phyloP scores from a whole-genome alignment of 768 basidiomycete genomes.

The Tremella yokohamensis region DNA sequence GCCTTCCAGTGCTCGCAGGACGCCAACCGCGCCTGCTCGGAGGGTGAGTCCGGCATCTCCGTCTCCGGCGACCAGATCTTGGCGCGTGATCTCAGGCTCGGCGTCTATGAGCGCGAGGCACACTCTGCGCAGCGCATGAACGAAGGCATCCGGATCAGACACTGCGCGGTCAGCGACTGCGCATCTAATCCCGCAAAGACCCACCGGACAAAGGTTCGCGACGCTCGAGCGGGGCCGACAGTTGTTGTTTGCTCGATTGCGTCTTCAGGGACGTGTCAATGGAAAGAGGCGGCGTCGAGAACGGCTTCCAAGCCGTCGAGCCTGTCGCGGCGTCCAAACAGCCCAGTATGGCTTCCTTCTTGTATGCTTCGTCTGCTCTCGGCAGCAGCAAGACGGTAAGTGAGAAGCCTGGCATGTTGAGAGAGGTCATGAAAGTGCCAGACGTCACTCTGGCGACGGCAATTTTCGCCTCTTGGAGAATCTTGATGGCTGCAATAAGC shows the following conservation, averaged over 20 bases:
- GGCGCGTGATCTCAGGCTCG: slow-evolving; percentile 85
- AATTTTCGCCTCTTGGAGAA: slow-evolving; percentile 52
- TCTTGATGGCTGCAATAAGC: no score
- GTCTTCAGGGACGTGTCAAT: no score
- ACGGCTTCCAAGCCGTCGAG: slow-evolving; percentile 61
- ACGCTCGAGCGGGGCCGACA: no score
- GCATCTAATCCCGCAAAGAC: slow-evolving; percentile 14
- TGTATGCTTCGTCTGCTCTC: slow-evolving; percentile 32
- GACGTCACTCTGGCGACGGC: slow-evolving; percentile 63
- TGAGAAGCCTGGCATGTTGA: slow-evolving; percentile 54
- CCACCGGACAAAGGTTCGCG: no score
- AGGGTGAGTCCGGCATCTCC: slow-evolving; percentile 69
- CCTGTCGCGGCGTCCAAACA: slow-evolving; percentile 53
- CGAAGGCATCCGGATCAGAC: slow-evolving; percentile 26
- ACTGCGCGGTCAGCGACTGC: no score
- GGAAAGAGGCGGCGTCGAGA: no score
- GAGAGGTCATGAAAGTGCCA: slow-evolving; percentile 74
- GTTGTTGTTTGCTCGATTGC: no score
- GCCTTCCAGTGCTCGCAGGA: slow-evolving; percentile 60
- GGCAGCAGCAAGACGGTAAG: slow-evolving; percentile 63
- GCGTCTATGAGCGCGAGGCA: slow-evolving; percentile 59
- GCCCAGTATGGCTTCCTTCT: slow-evolving; percentile 45
- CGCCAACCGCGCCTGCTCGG: slow-evolving; percentile 60
- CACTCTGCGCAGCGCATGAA: slow-evolving; percentile 32
- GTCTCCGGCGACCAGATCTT: slow-evolving; percentile 90